Base-by-base conservation (phyloP, 768 basidiomycete genomes). In the Pisolithus orientalis region DNA sequence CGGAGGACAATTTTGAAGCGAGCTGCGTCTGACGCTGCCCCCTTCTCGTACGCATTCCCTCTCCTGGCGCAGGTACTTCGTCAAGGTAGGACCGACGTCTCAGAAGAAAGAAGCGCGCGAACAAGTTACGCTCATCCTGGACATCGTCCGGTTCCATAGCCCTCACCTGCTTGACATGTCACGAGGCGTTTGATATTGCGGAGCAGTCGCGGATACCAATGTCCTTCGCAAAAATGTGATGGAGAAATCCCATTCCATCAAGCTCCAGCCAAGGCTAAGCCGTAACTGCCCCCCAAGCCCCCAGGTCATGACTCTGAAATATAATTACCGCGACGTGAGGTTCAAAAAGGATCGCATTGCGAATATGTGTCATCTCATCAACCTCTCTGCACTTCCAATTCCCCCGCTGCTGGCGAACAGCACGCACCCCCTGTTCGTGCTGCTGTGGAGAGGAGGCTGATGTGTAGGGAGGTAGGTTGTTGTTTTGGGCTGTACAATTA, bases 1-100 rank as follows among this genome's bases (percentile, higher is more conserved):
- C 66, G 97, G 0, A 83, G 89, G 17, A 86, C 80, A 53, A 73
- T 94, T 4, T 84, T 90, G 0, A 89, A 94, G 56, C 85, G 90
- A 57, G 70, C 79, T 0, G 82, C 92, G 0, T 85, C 97, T 47
- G 90, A 95, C 62, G 78, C 86, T 0, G 82, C 90, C 2, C 93
- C 93, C 0, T 95, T 90, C 68, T 82, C 89, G 0, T 90, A 94
- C 58, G 69, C 80, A 0, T 86, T 84, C 45, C 87, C 91, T 7
- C 75, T 98, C 11, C 69, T 97, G 4, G 79, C 73, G 9, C 78
- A 80, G 43, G 81, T 96, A 21, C 72, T 93, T 7, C 62, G 70
- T 1, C 74, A 75, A 27, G 92, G 91, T 5, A 93, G 91, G 0
- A 71, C 94, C 9, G 71, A 74, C 0, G 71, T 78, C 0, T 27